Evolutionary conservation across 2,329 filamentous ascomycete species (phyloP), one percentile per base, ranked within the genome.

Genomic region (Xylaria sp.): DNA sequence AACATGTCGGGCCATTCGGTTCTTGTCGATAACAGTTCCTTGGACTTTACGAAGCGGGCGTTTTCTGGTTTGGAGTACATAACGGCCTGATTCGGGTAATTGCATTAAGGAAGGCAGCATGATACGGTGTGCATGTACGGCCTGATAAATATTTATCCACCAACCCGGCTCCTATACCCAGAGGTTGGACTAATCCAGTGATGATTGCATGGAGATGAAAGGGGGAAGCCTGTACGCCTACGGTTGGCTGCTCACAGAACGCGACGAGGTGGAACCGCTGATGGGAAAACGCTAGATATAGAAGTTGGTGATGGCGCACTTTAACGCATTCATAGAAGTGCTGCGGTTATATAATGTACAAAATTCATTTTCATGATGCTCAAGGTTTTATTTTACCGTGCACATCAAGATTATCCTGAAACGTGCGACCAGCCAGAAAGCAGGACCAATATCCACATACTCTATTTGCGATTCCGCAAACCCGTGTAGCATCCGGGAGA

Each of bases 61-160:
- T 72, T 72, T 58, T 69, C 66, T 63, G 71, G 65, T 44, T 73
- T 71, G 65, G 69, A 73, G 48, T 70, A 70, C 55, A 63, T 66
- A 59, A 63, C 64, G 35, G 65, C 55, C 64, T 59, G 63, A 57
- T 70, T 69, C 54, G 63, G 66, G 42, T 54, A 57, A 48, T 70
- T 57, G 65, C 63, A 66, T 71, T 68, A 48, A 60, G 64, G 61
- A 64, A 42, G 58, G 25, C 25, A 65, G 66, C 63, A 71, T 63
- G 53, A 55, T 42, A 68, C 16, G 40, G 66, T 59, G 59, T 35
- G 42, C 65, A 61, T 60, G 50, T 62, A 54, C 63, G 37, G 60
- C 58, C 60, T 60, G 57, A 54, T 54, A 63, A 44, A 60, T 27
- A 50, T 53, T 55, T 29, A 29, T 63, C 53, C 29, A 57, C 48